Evolutionary conservation across 2,329 filamentous ascomycete genomes (phyloP).

Genomic region (Pseudohalonectria lignicola): DNA sequence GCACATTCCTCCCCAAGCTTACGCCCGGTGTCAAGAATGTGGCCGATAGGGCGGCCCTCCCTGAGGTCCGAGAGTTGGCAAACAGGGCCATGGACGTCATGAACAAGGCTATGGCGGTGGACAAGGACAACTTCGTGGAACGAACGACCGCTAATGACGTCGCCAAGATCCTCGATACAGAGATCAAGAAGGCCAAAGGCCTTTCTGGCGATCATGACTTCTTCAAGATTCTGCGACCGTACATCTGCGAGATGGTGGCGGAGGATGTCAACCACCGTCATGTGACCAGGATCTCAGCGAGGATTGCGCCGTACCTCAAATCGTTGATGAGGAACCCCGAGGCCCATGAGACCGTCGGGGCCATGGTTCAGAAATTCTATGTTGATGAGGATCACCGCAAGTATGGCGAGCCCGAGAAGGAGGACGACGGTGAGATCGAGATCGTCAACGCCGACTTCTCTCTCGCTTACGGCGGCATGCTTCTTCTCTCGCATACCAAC

Average conservation of each 20-base stretch:
- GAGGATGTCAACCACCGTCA: constrained; percentile 81
- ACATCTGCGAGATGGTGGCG: constrained; percentile 73
- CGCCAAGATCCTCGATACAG: constrained; percentile 58
- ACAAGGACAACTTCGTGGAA: constrained; percentile 50
- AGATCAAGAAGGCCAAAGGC: constrained; percentile 61
- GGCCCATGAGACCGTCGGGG: constrained; percentile 52
- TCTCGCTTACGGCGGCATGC: constrained; percentile 93
- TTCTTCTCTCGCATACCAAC: constrained; percentile 92
- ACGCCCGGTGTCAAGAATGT: constrained; percentile 89
- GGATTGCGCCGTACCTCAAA: constrained; percentile 66
- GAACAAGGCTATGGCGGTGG: constrained; percentile 79
- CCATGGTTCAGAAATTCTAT: constrained; percentile 67
- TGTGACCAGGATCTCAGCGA: constrained; percentile 57
- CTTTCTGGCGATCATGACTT: constrained; percentile 49
- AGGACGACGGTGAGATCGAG: constrained; percentile 85
- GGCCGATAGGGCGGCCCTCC: constrained; percentile 76
- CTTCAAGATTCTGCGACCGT: constrained; percentile 56
- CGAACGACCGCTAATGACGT: constrained; percentile 65
- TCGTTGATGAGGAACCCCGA: constrained; percentile 53
- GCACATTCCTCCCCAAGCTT: constrained; percentile 89
- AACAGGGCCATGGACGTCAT: constrained; percentile 76
- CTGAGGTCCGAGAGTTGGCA: constrained; percentile 87
- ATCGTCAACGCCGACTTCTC: constrained; percentile 98
- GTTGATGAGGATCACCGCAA: constrained; percentile 78
- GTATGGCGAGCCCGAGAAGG: constrained; percentile 72